Evolutionary conservation across 805 yeast genomes (phyloP).

Genomic region (Starmerella bacillaris): DNA sequence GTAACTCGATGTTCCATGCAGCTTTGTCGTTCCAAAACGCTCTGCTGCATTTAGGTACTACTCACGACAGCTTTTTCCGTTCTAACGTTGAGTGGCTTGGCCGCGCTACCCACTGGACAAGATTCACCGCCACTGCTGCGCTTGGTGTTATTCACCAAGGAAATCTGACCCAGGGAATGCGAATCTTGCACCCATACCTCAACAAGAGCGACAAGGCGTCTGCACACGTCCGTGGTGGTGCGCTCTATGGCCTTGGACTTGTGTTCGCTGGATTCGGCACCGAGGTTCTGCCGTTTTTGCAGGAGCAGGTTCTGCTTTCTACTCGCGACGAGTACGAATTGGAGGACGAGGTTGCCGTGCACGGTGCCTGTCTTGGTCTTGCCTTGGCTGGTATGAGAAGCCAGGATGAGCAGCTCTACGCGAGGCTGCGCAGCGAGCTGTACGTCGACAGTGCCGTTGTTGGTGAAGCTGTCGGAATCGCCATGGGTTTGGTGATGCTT

Average conservation of each 20-base stretch:
- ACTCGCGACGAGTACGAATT: constrained; percentile 24
- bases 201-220: constrained; percentile 58
- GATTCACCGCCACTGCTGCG: constrained; percentile 94
- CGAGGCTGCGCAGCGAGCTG: constrained; percentile 63
- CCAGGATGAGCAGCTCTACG: constrained; percentile 53
- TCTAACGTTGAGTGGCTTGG: constrained; percentile 89
- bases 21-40: constrained; percentile 93
- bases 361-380: constrained; percentile 88
- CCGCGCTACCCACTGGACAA: constrained; percentile 96
- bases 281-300: constrained; percentile 57
- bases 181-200: constrained; percentile 72
- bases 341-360: constrained; percentile 70
- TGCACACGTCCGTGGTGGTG: constrained; percentile 87
- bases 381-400: constrained; percentile 97
- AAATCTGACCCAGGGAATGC: constrained; percentile 75
- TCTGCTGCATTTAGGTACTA: constrained; percentile 87
- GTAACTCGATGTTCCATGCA: constrained; percentile 84
- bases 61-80: constrained; percentile 82
- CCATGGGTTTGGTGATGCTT: constrained; percentile 89
- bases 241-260: constrained; percentile 79
- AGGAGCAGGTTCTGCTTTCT: constrained; percentile 35
- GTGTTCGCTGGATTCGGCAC: constrained; percentile 93
- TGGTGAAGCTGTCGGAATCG: constrained; percentile 90
- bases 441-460: constrained; percentile 84
- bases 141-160: constrained; percentile 94